These are phyloP conservation scores for Paxillus ammoniavirescens DNA, from an alignment of 768 basidiomycete species.

Conservation along the genomic window DNA sequence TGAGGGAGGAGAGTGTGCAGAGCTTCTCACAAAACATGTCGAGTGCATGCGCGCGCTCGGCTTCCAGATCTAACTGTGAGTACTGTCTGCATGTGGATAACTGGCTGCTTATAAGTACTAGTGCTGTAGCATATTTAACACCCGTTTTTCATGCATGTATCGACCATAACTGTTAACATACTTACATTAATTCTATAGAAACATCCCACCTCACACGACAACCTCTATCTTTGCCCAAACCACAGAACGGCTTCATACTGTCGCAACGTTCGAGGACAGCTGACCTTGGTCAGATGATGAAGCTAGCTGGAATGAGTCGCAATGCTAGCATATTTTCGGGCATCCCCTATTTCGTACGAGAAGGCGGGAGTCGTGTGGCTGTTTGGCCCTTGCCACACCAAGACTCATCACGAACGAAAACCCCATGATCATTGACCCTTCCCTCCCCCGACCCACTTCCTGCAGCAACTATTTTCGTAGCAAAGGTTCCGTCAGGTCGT, in stretches of 20 bases:
- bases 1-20: conserved; percentile 77
- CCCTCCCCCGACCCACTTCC: too few species aligned
- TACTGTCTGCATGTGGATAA: too few species aligned
- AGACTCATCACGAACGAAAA: too few species aligned
- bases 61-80: conserved; percentile 63
- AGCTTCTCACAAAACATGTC: conserved; percentile 76
- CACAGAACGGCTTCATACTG: not conserved
- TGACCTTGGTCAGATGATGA: not conserved
- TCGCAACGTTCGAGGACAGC: not conserved
- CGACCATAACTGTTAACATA: not conserved
- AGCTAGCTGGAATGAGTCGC: too few species aligned
- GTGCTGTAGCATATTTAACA: not conserved
- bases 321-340: too few species aligned
- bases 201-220: conserved; percentile 9
- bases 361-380: too few species aligned
- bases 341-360: too few species aligned
- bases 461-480: too few species aligned
- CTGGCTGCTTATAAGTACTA: too few species aligned
- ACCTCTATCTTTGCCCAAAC: not conserved
- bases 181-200: conserved; percentile 1
- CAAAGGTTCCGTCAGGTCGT: too few species aligned
- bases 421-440: too few species aligned
- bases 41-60: conserved; percentile 91
- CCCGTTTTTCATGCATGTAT: not conserved
- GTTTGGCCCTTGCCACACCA: too few species aligned